Base-by-base conservation (phyloP, 768 basidiomycete genomes). In the Dacryopinax spathularia region DNA sequence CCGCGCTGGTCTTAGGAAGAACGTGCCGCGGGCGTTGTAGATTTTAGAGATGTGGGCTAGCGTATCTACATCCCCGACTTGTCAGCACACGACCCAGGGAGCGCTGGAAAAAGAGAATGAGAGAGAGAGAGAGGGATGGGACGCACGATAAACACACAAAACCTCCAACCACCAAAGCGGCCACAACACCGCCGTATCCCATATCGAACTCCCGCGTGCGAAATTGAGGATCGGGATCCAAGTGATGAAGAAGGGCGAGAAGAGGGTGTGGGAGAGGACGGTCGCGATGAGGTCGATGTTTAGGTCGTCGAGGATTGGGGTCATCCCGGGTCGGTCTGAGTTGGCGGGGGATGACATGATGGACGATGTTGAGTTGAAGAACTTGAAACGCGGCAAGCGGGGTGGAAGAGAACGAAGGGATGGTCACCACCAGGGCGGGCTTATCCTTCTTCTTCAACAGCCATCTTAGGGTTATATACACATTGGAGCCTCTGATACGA, bases 161-260 rank as follows among this genome's bases (percentile, higher is more conserved):
- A 74, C 69, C n/a, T 78, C 75, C 71, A 79, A 84, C 72, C 88
- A 92, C 18, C 74, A 66, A 3, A 76, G 73, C 1, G 85, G 78
- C 60, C 72, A 68, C 33, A 85, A 62, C 59, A 93, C 77, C 6
- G 77, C 73, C 5, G 79, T 77, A 67, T 85, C 75, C 68, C 77
- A 70, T 34, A 78, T 78, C 37, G 77, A 36, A 1, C n/a, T n/a
- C n/a, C 85, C 84, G 69, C 89, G 87, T 68, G 89, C 88, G 63
- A 84, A 73, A 70, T 84, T 86, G 72, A 91, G 88, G 25, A 90
- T 70, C 1, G 91, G 89, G 65, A 94, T 77, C 65, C 92, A 85
- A 73, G 80, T 81, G 10, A 87, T 77, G 75, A 95, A 94, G 78
- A 91, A 88, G 18, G 92, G 91, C 88, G 91, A 90, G 78, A 94